Evolutionary conservation across 208 protist genomes (phyloP), one percentile per base, ranked within the genome.

Genomic region (Trypanosoma melophagium): DNA sequence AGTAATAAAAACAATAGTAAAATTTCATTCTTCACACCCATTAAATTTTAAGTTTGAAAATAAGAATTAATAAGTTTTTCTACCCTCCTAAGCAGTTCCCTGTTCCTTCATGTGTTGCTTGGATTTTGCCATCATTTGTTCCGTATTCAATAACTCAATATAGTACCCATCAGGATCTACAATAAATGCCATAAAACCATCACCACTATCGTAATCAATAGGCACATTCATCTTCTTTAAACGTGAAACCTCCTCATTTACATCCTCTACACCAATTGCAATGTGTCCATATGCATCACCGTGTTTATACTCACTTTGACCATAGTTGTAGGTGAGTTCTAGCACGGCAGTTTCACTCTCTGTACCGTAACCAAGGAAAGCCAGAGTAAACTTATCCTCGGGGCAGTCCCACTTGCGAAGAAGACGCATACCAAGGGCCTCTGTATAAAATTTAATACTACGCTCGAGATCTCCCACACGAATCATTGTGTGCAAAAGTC

Each of bases 261-360:
- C 80, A 52, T 96, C 81, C 13, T 89, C 79, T 21, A 96, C 87
- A 31, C 87, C 90, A 62, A 96, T 92, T 22, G 86, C 83, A 38
- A 93, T 91, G 62, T 93, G 87, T 10, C 87, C 90, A 62, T 93
- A 93, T 0, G 86, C 85, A 12, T 76, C 87, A 9, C 72, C 85
- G 62, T 95, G 87, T 19, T 76, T 79, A 76, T 93, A 94, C 8
- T 66, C 74, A 13, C 69, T 80, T 24, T 84, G 66, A 31, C 86
- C 90, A 64, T 91, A 93, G 79, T 96, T 96, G 76, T 93, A 91
- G 17, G 90, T 96, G 52, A 96, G 76, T 74, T 92, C 86, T 31
- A 96, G 76, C 54, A 94, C 89, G 0, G 86, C 87, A 17, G 73
- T 69, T 44, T 89, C 76, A 49, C 70, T 62, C 68, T 92, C 87